Conservation (phyloP, 1,284 basidiomycete genomes). For the Ceratobasidium sp. region DNA sequence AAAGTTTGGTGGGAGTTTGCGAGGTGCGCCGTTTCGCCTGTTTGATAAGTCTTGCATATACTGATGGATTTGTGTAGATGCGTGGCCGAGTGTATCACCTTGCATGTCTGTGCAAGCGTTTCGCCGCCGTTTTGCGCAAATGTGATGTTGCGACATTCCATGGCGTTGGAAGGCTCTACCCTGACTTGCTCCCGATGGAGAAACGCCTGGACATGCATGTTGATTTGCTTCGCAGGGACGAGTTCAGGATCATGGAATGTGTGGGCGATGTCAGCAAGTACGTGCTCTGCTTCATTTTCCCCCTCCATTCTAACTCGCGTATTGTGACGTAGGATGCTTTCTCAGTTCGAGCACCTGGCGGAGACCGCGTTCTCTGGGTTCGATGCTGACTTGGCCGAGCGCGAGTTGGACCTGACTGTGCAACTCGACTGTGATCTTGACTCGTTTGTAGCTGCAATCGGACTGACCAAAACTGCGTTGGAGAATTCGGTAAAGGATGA, state of each 20-base stretch:
- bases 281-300: slow-evolving; percentile 51
- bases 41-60: background rate
- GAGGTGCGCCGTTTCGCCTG: slow-evolving; percentile 77
- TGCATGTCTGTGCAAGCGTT: slow-evolving; percentile 85
- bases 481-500: slow-evolving; percentile 76
- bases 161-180: slow-evolving; percentile 82
- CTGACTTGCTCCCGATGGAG: slow-evolving; percentile 89
- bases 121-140: slow-evolving; percentile 79
- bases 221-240: slow-evolving; percentile 82
- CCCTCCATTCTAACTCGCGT: slow-evolving; percentile 12
- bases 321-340: slow-evolving; percentile 71
- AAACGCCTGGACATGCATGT: slow-evolving; percentile 92
- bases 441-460: slow-evolving; percentile 89
- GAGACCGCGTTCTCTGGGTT: slow-evolving; percentile 85
- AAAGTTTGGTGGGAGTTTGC: slow-evolving; percentile 86
- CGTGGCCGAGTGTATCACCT: slow-evolving; percentile 82
- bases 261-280: slow-evolving; percentile 88
- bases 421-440: slow-evolving; percentile 91
- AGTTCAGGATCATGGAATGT: slow-evolving; percentile 93
- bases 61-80: slow-evolving; percentile 62
- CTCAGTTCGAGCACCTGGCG: slow-evolving; percentile 90
- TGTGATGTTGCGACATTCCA: slow-evolving; percentile 87
- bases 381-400: slow-evolving; percentile 87
- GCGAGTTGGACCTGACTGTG: slow-evolving; percentile 83
- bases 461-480: slow-evolving; percentile 87